Base-by-base conservation (phyloP, 306 rosid genomes). In the Cucumis cinereus region DNA sequence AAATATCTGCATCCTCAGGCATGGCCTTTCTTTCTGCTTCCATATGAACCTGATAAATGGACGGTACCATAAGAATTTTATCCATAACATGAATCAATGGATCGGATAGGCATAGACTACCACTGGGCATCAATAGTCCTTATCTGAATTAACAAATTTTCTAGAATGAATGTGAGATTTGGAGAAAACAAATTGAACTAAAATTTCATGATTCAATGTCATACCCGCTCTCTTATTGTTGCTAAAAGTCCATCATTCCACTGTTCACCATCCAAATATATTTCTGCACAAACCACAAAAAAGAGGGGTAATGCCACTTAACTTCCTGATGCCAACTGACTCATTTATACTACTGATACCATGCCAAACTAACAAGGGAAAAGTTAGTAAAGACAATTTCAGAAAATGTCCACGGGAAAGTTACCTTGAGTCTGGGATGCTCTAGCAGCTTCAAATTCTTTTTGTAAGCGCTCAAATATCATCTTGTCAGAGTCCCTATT, bases 231-330 rank as follows among this genome's bases (percentile, higher is more conserved):
- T 88, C 98, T 85, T 79, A 94, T 80, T 79, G 98, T 94, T 74
- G 97, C 98, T 54, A 94, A 82, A 57, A 90, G 87, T 60, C 96
- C 99, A 86, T 94, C 97, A 86, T 92, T 94, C 99, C 97, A 90
- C 36, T 88, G 86, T 77, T 92, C 96, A 35, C 90, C 96, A 24
- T 88, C 93, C 75, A 94, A 83, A 81, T 26, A 68, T 67, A 83
- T 80, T 88, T 90, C 99, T 92, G 75, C 78, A 77, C 52, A 49
- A 71, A 24, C 41, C 40, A 45, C 41, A 24, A 47, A 49, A 71
- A 70, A 70, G 5, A 71, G 47, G 59, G 81, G 80, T 19, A 77
- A 52, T 7, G 53, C 24, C 52, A n/a, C 10, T 66, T 40, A 15
- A 76, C 24, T 52, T 43, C 74, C 26, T 43, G 7, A 53, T 53